A percentile compares a stretch with the other conserved stretches of the same genome.
Evolutionary conservation across 1,284 basidiomycete genomes (phyloP).

Genomic region (Ceratobasidium sp.): DNA sequence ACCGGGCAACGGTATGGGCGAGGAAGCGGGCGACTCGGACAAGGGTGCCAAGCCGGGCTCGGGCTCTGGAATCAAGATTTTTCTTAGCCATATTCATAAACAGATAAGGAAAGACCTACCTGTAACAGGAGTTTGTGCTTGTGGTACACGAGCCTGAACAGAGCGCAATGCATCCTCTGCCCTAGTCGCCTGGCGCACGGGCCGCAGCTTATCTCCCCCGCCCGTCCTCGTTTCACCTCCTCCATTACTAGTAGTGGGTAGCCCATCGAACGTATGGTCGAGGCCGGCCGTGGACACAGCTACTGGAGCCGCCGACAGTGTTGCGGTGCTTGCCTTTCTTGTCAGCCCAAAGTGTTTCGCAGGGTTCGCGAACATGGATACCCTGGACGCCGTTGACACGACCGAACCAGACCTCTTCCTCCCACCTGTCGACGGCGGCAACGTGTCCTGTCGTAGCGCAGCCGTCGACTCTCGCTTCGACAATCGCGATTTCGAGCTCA

Average conservation of each 20-base stretch:
- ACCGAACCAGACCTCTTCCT: conserved; percentile 16
- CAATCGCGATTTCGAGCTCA: conserved; percentile 15
- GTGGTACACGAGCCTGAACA: conserved; percentile 7
- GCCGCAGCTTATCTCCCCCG: neutral
- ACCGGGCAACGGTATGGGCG: neutral
- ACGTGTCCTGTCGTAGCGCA: conserved; percentile 16
- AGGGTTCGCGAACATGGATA: conserved; percentile 29
- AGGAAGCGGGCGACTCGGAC: conserved; percentile 29
- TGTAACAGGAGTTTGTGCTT: neutral
- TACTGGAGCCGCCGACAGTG: conserved; percentile 24
- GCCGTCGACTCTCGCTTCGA: conserved; percentile 32
- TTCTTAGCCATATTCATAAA: neutral
- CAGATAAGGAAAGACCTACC: neutral
- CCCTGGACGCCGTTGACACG: conserved; percentile 16
- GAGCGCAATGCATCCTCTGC: conserved; percentile 26
- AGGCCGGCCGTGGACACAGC: conserved; percentile 1
- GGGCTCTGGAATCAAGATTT: neutral
- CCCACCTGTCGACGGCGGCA: neutral
- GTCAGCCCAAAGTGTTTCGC: conserved; percentile 33
- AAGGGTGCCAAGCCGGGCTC: conserved; percentile 25
- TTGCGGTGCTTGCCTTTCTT: conserved; percentile 35
- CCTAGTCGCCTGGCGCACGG: conserved; percentile 30
- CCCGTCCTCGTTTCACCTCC: neutral
- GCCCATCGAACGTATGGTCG: conserved; percentile 11
- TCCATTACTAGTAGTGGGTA: neutral